phyloP scores from a whole-genome alignment of 805 yeast genomes.

The Monosporozyma servazzii region DNA sequence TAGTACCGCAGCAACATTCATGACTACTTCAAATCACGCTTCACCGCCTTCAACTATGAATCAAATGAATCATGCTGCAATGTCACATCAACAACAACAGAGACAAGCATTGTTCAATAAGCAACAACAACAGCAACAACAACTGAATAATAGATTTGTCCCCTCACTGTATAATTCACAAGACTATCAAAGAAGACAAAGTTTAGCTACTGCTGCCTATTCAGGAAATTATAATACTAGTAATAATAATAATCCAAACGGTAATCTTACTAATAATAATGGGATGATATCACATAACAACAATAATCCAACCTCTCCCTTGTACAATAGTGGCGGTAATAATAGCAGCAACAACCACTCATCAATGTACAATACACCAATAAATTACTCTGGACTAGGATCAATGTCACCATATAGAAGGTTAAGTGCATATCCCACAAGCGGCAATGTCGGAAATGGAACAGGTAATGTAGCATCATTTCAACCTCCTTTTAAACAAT shows the following conservation, averaged over 20 bases:
- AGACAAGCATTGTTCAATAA: conserved; percentile 5
- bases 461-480: conserved; percentile 14
- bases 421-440: conserved; percentile 23
- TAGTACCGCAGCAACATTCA: background rate
- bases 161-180: conserved; percentile 16
- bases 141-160: conserved; percentile 12
- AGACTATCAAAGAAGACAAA: conserved; percentile 32
- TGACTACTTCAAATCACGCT: background rate
- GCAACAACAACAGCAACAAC: conserved; percentile 14
- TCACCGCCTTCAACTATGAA: conserved; percentile 2
- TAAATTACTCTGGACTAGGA: background rate
- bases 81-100: conserved; percentile 5
- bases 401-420: conserved; percentile 21
- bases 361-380: background rate
- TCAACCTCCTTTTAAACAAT: conserved; percentile 24
- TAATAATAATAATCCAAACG: too few relatives aligned
- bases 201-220: conserved; percentile 25
- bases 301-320: background rate
- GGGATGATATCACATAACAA: background rate
- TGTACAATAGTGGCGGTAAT: background rate
- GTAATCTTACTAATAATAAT: background rate
- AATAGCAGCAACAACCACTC: background rate
- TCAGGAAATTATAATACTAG: background rate
- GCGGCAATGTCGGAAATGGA: background rate
- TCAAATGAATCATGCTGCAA: background rate